Evolutionary conservation across 2,329 filamentous ascomycete genomes (phyloP), one percentile per base, ranked within the genome.

Genomic region (Cordyceps pruinosa): DNA sequence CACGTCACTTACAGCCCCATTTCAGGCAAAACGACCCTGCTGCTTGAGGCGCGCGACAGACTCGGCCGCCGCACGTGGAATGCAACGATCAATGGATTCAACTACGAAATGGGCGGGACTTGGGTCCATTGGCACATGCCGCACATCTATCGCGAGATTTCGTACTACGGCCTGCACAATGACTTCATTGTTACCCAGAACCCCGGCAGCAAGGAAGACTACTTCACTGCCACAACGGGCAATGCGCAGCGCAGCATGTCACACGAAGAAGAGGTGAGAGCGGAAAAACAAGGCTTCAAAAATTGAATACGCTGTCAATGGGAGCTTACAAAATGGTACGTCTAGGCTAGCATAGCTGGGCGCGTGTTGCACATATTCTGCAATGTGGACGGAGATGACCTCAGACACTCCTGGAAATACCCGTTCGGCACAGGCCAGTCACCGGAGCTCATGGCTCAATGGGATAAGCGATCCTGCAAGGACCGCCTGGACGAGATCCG

Each of bases 81-180:
- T 3, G 64, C 69, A 7, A 67, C 68, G 21, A 68, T 71, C 15
- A 64, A 66, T 8, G 73, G 69, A 0, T 68, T 69, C 26, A 62
- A 65, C 1, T 75, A 69, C 52, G 73, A 75, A 47, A 72, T 76
- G 69, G 73, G 74, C 1, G 74, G 74, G 0, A 75, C 73, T 1
- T 77, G 73, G 73, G 63, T 76, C 3, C 69, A 71, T 28, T 72
- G 71, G 69, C 61, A 62, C 44, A 69, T 71, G 62, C 64, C 72
- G 7, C 70, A 73, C 59, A 66, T 74, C 8, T 75, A 69, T 64
- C 65, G 70, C 5, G 75, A 78, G 59, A 68, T 77, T 6, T 68
- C 69, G 2, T 64, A 73, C 15, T 78, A 77, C 60, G 64, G 69
- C 8, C 70, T 78, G 64, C 63, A 67, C 21, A 62, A 68, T 23